Conservation (phyloP, 805 yeast species). For the Candida easanensis region DNA sequence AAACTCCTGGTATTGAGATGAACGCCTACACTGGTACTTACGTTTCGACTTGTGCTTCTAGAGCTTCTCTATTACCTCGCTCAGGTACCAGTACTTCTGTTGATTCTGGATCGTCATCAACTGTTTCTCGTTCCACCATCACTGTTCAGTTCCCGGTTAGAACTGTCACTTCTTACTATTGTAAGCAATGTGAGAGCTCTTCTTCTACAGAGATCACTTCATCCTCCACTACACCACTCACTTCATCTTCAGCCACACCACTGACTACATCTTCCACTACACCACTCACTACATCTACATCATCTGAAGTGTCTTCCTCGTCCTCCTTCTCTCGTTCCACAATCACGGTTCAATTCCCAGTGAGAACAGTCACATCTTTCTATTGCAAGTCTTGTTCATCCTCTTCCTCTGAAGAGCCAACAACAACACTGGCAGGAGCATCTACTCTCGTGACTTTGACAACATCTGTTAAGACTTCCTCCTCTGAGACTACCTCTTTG, state of each 20-base stretch:
- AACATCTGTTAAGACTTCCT: not conserved
- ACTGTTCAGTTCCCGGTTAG: not conserved
- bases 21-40: constrained; percentile 6
- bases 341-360: not conserved
- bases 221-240: not conserved
- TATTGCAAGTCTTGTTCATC: not conserved
- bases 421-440: not conserved
- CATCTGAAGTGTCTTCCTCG: not conserved
- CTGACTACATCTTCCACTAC: not conserved
- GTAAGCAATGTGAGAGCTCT: not conserved
- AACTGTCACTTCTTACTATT: not conserved
- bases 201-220: constrained; percentile 1
- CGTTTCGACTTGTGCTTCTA: constrained; percentile 2
- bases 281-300: not conserved
- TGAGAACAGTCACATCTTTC: not conserved
- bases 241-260: not conserved
- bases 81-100: too few species aligned
- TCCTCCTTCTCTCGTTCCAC: constrained; percentile 2
- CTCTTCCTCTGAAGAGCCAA: not conserved
- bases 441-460: too few species aligned
- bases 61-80: too few species aligned
- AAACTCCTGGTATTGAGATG: not conserved
- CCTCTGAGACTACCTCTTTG: not conserved
- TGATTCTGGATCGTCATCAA: not conserved
- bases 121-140: not conserved